Evolutionary conservation across 1,284 basidiomycete species (phyloP).

Genomic region (Cryptococcus maquisensis): DNA sequence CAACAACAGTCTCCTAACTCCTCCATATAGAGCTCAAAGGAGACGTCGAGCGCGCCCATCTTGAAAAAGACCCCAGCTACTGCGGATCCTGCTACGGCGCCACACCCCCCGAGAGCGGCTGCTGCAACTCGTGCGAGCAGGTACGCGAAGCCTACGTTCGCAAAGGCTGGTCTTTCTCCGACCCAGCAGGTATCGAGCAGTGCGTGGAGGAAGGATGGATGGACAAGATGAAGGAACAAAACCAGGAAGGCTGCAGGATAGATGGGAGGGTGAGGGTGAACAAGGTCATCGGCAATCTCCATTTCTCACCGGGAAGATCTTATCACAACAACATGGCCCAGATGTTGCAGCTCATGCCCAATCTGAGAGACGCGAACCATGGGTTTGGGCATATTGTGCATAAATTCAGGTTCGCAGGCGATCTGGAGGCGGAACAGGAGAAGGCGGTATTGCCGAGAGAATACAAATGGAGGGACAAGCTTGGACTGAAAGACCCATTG

Average conservation of each 20-base stretch:
- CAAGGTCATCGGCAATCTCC: slow-evolving; percentile 82
- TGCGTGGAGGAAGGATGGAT: slow-evolving; percentile 93
- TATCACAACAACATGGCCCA: slow-evolving; percentile 83
- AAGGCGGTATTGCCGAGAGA: slow-evolving; percentile 59
- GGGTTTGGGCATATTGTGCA: slow-evolving; percentile 92
- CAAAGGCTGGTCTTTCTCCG: slow-evolving; percentile 90
- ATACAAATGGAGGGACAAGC: slow-evolving; percentile 60
- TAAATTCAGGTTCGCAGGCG: slow-evolving; percentile 74
- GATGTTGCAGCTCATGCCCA: slow-evolving; percentile 91
- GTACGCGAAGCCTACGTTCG: slow-evolving; percentile 86
- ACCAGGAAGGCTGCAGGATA: slow-evolving; percentile 90
- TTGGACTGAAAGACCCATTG: slow-evolving; percentile 80
- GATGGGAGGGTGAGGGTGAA: slow-evolving; percentile 88
- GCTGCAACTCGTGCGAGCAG: slow-evolving; percentile 95
- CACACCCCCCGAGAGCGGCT: slow-evolving; percentile 67
- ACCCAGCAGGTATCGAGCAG: slow-evolving; percentile 91
- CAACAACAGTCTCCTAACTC: neutral
- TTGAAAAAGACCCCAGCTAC: slow-evolving; percentile 60
- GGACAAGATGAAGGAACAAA: slow-evolving; percentile 86
- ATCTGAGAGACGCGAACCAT: slow-evolving; percentile 82
- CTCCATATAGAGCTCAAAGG: slow-evolving; percentile 61
- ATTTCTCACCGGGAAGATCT: slow-evolving; percentile 77
- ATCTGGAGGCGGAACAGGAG: slow-evolving; percentile 55
- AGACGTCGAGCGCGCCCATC: slow-evolving; percentile 75
- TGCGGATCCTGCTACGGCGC: slow-evolving; percentile 99